Base-by-base conservation (phyloP, 768 basidiomycete species). In the Leucosporidium creatinivorum region DNA sequence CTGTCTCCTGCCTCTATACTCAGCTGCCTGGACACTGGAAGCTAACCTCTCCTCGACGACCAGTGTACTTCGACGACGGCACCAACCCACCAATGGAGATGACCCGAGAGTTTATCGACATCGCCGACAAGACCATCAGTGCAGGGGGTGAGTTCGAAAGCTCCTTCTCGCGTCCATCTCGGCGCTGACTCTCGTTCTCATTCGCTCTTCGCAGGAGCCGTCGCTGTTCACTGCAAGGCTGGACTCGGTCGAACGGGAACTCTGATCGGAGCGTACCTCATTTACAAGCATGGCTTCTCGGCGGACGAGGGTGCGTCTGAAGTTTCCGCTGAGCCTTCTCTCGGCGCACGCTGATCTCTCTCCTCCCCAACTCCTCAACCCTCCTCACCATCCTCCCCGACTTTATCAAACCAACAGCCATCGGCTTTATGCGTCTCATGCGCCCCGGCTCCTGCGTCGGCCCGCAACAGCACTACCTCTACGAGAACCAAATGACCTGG, bases 211-310 rank as follows among this genome's bases (percentile, higher is more conserved):
- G 30, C 55, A 67, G 70, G 67, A 8, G 68, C 72, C 21, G 70
- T 76, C 31, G 73, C 76, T 21, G 65, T 62, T 21, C 77, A 94
- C 88, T 96, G 92, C 78, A 94, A 94, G 82, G 96, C 96, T 58
- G 96, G 96, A 51, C 83, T 99, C 17, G 96, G 96, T 28, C 84
- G 96, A 63, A 98, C 96, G 9, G 96, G 96, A 5, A 94, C 93
- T 6, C 82, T 99, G 67, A 94, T 99, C 69, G 96, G 96, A 47
- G 96, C 94, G 13, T 98, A 97, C 81, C 84, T 99, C 63, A 90
- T 96, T 69, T 99, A 96, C 89, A 97, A 97, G 79, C 94, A 97
- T 75, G 91, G 90, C 26, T 99, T 99, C 77, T 91, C 93, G 23
- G 94, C 94, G 1, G 65, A 65, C 30, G 71, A 73, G 48, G 69